A percentile compares a stretch with the other conserved stretches of the same genome.
phyloP scores from a whole-genome alignment of 345 rosid species.

The Linum tenue region DNA sequence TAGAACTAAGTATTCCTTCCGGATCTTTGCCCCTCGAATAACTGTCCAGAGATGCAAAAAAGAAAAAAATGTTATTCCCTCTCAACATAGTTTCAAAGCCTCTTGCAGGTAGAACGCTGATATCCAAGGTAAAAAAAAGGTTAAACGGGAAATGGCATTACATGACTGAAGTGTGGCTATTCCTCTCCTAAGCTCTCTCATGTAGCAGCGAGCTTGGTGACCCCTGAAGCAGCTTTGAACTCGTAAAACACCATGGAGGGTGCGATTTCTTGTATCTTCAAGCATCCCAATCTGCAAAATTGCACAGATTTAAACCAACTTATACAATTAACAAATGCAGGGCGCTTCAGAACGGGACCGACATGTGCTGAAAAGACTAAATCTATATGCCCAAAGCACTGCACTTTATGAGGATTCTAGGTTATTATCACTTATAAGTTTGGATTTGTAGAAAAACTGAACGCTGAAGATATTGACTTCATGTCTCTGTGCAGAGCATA shows the following conservation, averaged over 20 bases:
- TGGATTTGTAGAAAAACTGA: not conserved
- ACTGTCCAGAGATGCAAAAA: slow-evolving; percentile 35
- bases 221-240: slow-evolving; percentile 97
- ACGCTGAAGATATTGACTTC: not conserved
- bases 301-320: slow-evolving; percentile 23
- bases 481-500: not conserved
- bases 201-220: slow-evolving; percentile 60
- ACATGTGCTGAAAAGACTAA: too few species aligned
- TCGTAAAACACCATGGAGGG: slow-evolving; percentile 85
- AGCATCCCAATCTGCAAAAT: slow-evolving; percentile 96
- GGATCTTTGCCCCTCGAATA: slow-evolving; percentile 59
- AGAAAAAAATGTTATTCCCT: not conserved
- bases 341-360: too few species aligned
- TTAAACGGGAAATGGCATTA: slow-evolving; percentile 20
- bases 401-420: not conserved
- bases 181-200: slow-evolving; percentile 58
- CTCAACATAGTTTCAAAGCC: not conserved
- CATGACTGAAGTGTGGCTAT: slow-evolving; percentile 74
- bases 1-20: slow-evolving; percentile 58
- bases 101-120: slow-evolving; percentile 5
- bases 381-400: too few species aligned
- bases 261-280: slow-evolving; percentile 91
- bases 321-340: too few species aligned
- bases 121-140: not conserved
- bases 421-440: not conserved